phyloP scores from a whole-genome alignment of 352 stramenopile species.

The Thraustochytrium sp. region DNA sequence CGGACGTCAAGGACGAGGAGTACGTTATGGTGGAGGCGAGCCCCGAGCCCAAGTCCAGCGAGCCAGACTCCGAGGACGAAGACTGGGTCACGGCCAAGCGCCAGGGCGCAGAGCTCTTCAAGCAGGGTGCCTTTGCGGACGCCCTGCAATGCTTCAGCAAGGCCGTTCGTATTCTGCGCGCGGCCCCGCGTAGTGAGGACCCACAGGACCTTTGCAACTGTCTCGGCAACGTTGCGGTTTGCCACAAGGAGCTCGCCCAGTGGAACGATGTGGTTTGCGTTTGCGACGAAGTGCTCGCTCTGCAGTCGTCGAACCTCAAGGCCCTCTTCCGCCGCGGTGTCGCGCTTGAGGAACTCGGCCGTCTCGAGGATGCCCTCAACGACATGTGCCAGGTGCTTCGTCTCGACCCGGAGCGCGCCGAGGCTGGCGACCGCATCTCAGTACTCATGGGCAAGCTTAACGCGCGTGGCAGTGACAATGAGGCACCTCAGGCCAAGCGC shows the following conservation, averaged over 20 bases:
- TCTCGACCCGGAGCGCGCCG: constrained; percentile 18
- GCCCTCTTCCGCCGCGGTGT: constrained; percentile 26
- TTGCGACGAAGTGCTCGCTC: not conserved
- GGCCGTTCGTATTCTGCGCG: not conserved
- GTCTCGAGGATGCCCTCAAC: not conserved
- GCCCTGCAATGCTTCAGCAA: not conserved
- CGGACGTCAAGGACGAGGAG: not conserved
- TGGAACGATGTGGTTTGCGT: not conserved
- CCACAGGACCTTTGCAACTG: constrained; percentile 27
- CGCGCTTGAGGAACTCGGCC: not conserved
- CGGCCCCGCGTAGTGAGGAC: not conserved
- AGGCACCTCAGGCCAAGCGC: not conserved
- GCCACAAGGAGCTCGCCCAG: not conserved
- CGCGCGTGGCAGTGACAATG: not conserved
- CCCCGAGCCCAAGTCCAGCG: too few species aligned
- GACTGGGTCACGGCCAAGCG: constrained; percentile 26
- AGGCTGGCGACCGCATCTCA: constrained; percentile 39
- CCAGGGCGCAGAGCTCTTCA: constrained; percentile 1
- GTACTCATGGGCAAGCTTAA: not conserved
- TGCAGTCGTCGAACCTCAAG: constrained; percentile 11
- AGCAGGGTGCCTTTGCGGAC: not conserved
- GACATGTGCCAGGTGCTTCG: constrained; percentile 37
- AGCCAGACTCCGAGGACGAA: not conserved
- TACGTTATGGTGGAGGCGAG: not conserved
- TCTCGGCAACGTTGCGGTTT: constrained; percentile 22